Conservation (phyloP, 352 stramenopile species). For the Phytopythium aichiense region DNA sequence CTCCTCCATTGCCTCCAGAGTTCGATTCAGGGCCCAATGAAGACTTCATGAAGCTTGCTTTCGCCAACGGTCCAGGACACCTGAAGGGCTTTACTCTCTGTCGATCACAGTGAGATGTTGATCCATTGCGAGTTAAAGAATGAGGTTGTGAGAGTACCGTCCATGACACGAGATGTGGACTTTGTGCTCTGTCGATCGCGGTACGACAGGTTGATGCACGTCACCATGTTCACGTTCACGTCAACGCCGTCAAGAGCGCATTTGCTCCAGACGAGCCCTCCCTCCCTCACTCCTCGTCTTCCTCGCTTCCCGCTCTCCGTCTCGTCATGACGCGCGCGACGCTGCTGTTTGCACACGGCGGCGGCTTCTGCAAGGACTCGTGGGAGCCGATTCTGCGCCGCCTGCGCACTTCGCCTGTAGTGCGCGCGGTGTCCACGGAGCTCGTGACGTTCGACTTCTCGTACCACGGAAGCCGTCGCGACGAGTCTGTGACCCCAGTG, state of each 20-base stretch:
- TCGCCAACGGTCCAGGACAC: too few species aligned
- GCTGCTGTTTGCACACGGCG: conserved; percentile 42
- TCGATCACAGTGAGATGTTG: too few species aligned
- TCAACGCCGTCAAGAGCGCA: too few species aligned
- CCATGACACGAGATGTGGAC: neutral
- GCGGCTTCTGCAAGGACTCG: conserved; percentile 36
- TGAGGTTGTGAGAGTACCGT: conserved; percentile 5
- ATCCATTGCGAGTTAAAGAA: too few species aligned
- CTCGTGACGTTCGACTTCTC: conserved; percentile 32
- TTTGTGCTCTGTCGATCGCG: neutral
- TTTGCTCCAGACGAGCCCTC: neutral
- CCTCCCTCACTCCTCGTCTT: neutral
- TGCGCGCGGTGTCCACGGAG: conserved; percentile 17
- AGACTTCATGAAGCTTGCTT: too few species aligned
- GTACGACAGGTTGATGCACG: neutral
- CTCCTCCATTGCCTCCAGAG: too few species aligned
- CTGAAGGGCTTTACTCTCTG: too few species aligned
- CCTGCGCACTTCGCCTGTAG: conserved; percentile 17
- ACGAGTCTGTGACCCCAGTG: conserved; percentile 19
- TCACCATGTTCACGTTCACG: too few species aligned
- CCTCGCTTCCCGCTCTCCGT: too few species aligned
- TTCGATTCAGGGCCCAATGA: too few species aligned
- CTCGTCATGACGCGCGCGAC: conserved; percentile 8
- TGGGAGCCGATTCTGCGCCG: conserved; percentile 39
- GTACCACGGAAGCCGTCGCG: conserved; percentile 32